Evolutionary conservation across 495 filamentous ascomycete species (phyloP).

Genomic region (Trichoderma virens): DNA sequence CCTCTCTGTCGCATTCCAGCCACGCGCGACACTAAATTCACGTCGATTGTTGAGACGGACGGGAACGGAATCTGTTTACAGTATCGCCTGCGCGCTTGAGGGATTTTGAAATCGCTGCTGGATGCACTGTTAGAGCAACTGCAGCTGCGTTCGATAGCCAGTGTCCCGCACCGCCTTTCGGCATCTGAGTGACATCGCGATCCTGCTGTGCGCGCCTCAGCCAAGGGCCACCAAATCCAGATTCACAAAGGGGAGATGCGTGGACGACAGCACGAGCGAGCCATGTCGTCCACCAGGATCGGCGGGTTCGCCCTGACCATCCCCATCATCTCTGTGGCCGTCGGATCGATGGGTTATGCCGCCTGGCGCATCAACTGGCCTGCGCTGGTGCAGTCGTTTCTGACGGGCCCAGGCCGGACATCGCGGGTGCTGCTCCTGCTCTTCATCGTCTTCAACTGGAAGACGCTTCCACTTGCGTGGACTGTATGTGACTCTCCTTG

Average conservation of each 20-base stretch:
- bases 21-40: not conserved
- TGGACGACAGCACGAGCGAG: not conserved
- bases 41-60: not conserved
- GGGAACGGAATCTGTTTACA: not conserved
- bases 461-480: conserved; percentile 70
- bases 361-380: conserved; percentile 35
- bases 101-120: not conserved
- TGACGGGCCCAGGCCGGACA: conserved; percentile 43
- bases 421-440: conserved; percentile 42
- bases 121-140: not conserved
- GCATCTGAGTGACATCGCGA: not conserved
- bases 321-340: conserved; percentile 24
- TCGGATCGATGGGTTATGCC: conserved; percentile 30
- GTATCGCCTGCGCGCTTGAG: not conserved
- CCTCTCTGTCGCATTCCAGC: not conserved
- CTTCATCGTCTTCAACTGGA: conserved; percentile 54
- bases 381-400: conserved; percentile 27
- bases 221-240: not conserved
- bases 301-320: conserved; percentile 5
- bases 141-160: not conserved
- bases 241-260: not conserved
- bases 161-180: not conserved
- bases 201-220: not conserved
- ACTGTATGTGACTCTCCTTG: conserved; percentile 45
- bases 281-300: not conserved